Evolutionary conservation across 2,329 filamentous ascomycete species (phyloP).

Genomic region (Exophiala spinifera): DNA sequence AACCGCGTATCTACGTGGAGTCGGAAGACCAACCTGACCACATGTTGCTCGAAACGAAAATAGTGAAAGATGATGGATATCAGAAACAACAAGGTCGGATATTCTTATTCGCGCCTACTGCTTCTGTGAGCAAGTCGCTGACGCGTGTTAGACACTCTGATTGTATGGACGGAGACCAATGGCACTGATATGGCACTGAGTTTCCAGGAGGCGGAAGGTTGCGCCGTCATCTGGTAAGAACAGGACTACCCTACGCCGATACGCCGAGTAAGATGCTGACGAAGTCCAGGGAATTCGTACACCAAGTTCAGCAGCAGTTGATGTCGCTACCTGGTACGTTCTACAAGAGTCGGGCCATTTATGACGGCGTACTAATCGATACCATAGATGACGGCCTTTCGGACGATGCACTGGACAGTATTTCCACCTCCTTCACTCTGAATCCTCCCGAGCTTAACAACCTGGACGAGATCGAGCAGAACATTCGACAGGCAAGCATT

Average conservation of each 20-base stretch:
- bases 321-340: conserved; percentile 52
- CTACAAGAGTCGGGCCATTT: neutral
- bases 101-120: conserved; percentile 1
- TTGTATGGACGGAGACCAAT: conserved; percentile 94
- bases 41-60: conserved; percentile 81
- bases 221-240: conserved; percentile 80
- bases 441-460: conserved; percentile 78
- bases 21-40: conserved; percentile 88
- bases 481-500: conserved; percentile 74
- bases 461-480: conserved; percentile 77
- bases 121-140: conserved; percentile 27
- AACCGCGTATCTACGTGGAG: conserved; percentile 83
- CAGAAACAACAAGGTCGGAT: conserved; percentile 89
- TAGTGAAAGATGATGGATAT: conserved; percentile 91
- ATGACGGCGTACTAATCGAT: conserved; percentile 4
- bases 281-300: conserved; percentile 77
- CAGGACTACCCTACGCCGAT: conserved; percentile 6
- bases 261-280: conserved; percentile 4
- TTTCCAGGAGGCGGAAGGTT: conserved; percentile 96
- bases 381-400: conserved; percentile 75
- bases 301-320: conserved; percentile 75
- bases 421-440: conserved; percentile 66
- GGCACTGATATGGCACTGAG: conserved; percentile 95
- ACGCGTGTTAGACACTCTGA: conserved; percentile 72
- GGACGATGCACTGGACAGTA: conserved; percentile 77